Base-by-base conservation (phyloP, 2,329 filamentous ascomycete species). In the Exserohilum rostratum region DNA sequence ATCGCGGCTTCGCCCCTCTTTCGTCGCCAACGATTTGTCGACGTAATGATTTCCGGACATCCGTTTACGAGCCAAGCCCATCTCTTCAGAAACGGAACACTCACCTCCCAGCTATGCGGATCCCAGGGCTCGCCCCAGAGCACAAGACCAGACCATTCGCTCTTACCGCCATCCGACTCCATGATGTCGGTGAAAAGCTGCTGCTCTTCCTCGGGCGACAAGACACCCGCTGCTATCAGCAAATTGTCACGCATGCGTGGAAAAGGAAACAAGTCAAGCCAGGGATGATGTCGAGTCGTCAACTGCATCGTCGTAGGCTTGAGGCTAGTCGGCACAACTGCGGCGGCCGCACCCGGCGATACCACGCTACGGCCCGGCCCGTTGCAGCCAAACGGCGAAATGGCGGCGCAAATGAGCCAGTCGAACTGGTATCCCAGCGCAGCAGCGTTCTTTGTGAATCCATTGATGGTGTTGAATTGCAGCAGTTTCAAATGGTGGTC, bases 41-140 rank as follows among this genome's bases (percentile, higher is more conserved):
- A 67, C 13, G 71, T 60, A 6, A 78, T 52, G 6, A 79, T 46
- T 30, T 80, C 75, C 0, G 58, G 52, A 46, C 77, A 80, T 0
- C 73, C 77, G 1, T 58, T 58, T 0, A 80, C 37, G 9, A 80
- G 46, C 68, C 72, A 73, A 1, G 61, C 70, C 79, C 80, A 84
- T 57, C 82, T 83, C 35, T 66, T 68, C 2, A 79, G 58, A 57
- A 85, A 83, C 0, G 55, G 51, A 7, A 74, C 71, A 0, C 75
- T 81, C 1, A 79, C 70, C 57, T 84, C 82, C 82, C 82, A 84
- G 9, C 74, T 77, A 0, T 57, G 55, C 2, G 71, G 50, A 31
- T 82, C 74, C 69, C 76, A 79, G 0, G 81, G 71, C 5, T 81
- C 77, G 0, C 80, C 79, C 82, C 81, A 84, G 1, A 83, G 78